Conservation (phyloP, 2,329 filamentous ascomycete genomes). For the Cercospora berteroae region DNA sequence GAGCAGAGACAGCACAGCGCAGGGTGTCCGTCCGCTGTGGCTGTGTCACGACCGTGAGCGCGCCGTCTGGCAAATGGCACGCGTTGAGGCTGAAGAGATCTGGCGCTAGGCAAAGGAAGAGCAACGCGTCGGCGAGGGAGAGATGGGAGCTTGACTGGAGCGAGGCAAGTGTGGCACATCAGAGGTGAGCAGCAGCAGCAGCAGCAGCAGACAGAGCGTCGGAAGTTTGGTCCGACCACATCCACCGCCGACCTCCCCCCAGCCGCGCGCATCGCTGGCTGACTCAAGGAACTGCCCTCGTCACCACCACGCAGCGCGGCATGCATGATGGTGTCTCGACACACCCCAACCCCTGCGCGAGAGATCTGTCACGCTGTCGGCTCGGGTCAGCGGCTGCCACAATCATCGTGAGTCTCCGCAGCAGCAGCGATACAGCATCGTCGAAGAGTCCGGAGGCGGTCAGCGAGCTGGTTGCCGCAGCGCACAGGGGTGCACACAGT, state of each 20-base stretch:
- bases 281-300: slow-evolving; percentile 1
- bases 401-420: neutral
- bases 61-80: neutral
- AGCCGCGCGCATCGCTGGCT: neutral
- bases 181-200: neutral
- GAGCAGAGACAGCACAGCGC: neutral
- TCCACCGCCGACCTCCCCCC: neutral
- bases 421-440: neutral
- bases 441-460: slow-evolving; percentile 21
- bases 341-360: neutral
- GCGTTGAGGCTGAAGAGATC: slow-evolving; percentile 17
- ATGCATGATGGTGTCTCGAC: neutral
- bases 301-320: neutral
- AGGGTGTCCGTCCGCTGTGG: neutral
- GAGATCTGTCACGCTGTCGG: neutral
- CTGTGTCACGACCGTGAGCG: neutral
- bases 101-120: slow-evolving; percentile 14
- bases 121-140: slow-evolving; percentile 3
- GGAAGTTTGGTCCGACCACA: neutral
- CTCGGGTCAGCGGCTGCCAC: slow-evolving; percentile 5
- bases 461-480: slow-evolving; percentile 14
- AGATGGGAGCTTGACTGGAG: slow-evolving; percentile 13
- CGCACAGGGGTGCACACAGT: slow-evolving; percentile 11
- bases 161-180: slow-evolving; percentile 12
- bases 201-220: neutral